Base-by-base conservation (phyloP, 2,329 filamentous ascomycete genomes). In the Pseudocercospora cruenta region DNA sequence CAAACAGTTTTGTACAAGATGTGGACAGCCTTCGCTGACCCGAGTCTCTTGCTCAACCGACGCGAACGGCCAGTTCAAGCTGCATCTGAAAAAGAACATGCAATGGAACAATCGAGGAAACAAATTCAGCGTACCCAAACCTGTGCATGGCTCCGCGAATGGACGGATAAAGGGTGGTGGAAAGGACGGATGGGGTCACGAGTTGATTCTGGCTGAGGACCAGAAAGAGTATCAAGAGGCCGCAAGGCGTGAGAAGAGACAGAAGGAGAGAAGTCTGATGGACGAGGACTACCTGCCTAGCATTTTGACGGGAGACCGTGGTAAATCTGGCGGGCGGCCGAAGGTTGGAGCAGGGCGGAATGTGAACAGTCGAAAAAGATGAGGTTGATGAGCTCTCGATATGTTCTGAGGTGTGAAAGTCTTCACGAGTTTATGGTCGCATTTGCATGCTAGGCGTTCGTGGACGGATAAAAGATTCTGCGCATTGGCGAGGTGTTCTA, bases 91-190 rank as follows among this genome's bases (percentile, higher is more conserved):
- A 84, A 90, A 89, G 80, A 97, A 97, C 79, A 97, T 95, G 84
- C 93, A 97, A 81, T 97, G 90, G 90, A 98, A 97, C 80, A 96
- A 91, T 72, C 87, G 94, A 24, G 95, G 95, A 60, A 95, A 97
- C 79, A 88, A 92, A 43, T 99, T 90, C 83, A 96, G 93, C 78
- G 89, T 99, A 53, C 95, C 95, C 1, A 98, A 97, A 82, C 92
- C 95, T 0, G 87, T 91, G 12, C 88, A 91, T 67, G 95, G 95
- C 1, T 90, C 87, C 14, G 81, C 94, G 6, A 96, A 89, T 78
- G 93, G 93, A 55, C 93, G 93, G 78, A 84, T 80, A 79, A 87
- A 82, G 62, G 81, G 86, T 51, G 93, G 93, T 49, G 94, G 94
- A 0, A 91, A 96, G 80, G 88, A 89, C 49, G 93, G 93, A 16